These are phyloP conservation scores for Kodamaea neixiangensis DNA, from an alignment of 805 yeast genomes.

Conservation along the genomic window DNA sequence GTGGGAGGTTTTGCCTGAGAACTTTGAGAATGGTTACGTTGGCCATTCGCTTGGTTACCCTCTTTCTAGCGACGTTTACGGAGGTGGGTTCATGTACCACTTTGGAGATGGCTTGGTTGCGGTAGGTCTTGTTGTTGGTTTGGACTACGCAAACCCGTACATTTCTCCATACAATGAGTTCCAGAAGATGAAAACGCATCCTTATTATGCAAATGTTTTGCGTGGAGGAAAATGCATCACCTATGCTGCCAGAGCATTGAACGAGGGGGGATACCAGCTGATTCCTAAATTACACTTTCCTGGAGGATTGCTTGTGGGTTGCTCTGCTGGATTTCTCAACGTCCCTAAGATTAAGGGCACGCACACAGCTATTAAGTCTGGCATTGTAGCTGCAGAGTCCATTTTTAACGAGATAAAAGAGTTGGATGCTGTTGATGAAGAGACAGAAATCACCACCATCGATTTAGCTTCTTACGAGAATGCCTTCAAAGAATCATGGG, in stretches of 20 bases:
- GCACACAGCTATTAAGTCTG: conserved; percentile 96
- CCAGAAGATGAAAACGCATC: conserved; percentile 91
- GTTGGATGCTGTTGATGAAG: conserved; percentile 48
- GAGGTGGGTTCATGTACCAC: conserved; percentile 97
- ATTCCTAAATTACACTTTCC: conserved; percentile 91
- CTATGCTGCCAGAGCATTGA: conserved; percentile 94
- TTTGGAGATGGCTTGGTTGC: conserved; percentile 92
- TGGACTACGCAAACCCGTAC: conserved; percentile 94
- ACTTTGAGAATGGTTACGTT: conserved; percentile 77
- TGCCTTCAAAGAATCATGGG: conserved; percentile 78
- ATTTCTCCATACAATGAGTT: conserved; percentile 95
- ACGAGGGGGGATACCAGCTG: conserved; percentile 96
- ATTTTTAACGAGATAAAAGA: conserved; percentile 51
- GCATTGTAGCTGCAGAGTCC: conserved; percentile 90
- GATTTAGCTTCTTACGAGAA: conserved; percentile 61
- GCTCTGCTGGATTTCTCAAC: conserved; percentile 94
- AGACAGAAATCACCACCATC: conserved; percentile 22
- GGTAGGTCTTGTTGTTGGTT: conserved; percentile 91
- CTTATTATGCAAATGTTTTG: conserved; percentile 70
- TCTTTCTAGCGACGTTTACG: conserved; percentile 69
- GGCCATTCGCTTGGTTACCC: conserved; percentile 93
- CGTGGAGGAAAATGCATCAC: conserved; percentile 91
- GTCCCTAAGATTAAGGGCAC: conserved; percentile 98
- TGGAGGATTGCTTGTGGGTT: conserved; percentile 95
- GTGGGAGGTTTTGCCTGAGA: conserved; percentile 89